Evolutionary conservation across 2,329 filamentous ascomycete species (phyloP).

Genomic region (Lasiodiplodia citricola): DNA sequence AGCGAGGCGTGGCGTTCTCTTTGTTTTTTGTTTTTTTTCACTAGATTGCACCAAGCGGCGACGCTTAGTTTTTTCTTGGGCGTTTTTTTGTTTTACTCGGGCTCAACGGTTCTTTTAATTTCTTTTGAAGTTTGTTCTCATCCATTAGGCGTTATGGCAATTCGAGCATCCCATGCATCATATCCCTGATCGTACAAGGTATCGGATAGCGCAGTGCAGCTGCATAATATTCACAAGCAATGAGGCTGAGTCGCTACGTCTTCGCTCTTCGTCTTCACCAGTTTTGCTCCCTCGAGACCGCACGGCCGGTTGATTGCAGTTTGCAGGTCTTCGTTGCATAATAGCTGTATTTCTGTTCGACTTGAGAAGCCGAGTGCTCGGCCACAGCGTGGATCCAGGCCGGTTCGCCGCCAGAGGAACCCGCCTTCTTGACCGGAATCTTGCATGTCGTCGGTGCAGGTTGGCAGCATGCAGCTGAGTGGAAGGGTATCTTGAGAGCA

Average conservation of each 20-base stretch:
- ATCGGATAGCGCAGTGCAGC: not conserved
- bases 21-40: not conserved
- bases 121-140: not conserved
- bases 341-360: not conserved
- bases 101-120: not conserved
- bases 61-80: not conserved
- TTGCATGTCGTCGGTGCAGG: not conserved
- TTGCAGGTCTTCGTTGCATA: not conserved
- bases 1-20: not conserved
- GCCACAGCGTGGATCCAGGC: not conserved
- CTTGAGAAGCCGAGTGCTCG: not conserved
- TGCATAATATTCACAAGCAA: conserved; percentile 15
- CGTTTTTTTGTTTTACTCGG: not conserved
- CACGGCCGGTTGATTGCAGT: not conserved
- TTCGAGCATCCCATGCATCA: not conserved
- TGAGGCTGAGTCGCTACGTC: not conserved
- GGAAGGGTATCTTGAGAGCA: not conserved
- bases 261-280: not conserved
- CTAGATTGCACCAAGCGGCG: conserved; percentile 17
- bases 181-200: not conserved
- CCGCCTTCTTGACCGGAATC: not conserved
- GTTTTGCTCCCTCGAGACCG: not conserved
- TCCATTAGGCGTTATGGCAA: not conserved
- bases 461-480: not conserved
- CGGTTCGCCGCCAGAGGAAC: not conserved